A percentile compares a stretch with the other conserved stretches of the same genome.
Evolutionary conservation across 495 filamentous ascomycete species (phyloP).

Genomic region (Aspergillus hancockii): DNA sequence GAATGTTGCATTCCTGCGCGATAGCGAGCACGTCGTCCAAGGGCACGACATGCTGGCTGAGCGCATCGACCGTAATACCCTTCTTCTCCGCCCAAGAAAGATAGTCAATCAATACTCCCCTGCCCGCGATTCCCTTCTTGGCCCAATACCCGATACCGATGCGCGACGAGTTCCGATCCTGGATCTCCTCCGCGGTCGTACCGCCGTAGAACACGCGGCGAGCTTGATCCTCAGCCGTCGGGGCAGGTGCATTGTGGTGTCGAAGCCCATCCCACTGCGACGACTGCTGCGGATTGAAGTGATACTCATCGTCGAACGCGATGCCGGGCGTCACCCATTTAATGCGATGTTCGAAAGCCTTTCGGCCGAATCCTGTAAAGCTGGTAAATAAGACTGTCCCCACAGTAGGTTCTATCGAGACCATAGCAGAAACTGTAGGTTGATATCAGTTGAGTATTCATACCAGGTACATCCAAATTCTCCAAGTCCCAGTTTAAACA

Average conservation of each 20-base stretch:
- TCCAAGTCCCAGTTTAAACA: constrained; percentile 55
- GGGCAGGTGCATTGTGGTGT: constrained; percentile 50
- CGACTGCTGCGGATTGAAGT: constrained; percentile 73
- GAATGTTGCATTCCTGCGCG: constrained; percentile 59
- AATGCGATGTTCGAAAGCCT: constrained; percentile 57
- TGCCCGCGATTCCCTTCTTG: constrained; percentile 54
- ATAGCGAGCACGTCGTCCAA: constrained; percentile 50
- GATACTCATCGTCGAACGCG: constrained; percentile 67
- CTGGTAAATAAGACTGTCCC: constrained; percentile 2
- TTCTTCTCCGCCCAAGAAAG: constrained; percentile 48
- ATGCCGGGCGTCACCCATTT: constrained; percentile 50
- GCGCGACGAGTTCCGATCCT: constrained; percentile 49
- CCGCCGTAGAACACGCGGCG: constrained; percentile 54
- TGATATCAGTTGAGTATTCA: not conserved
- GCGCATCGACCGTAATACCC: constrained; percentile 53
- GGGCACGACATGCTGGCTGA: constrained; percentile 62
- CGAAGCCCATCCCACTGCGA: constrained; percentile 82
- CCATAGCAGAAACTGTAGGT: not conserved
- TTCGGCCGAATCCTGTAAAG: constrained; percentile 52
- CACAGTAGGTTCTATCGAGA: not conserved
- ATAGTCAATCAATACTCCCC: constrained; percentile 58
- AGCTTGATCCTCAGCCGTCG: constrained; percentile 35
- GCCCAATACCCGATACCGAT: constrained; percentile 54
- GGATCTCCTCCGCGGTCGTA: constrained; percentile 52
- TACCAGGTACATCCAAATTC: constrained; percentile 49